Base-by-base conservation (phyloP, 768 basidiomycete genomes). In the Phylloporus sp. region DNA sequence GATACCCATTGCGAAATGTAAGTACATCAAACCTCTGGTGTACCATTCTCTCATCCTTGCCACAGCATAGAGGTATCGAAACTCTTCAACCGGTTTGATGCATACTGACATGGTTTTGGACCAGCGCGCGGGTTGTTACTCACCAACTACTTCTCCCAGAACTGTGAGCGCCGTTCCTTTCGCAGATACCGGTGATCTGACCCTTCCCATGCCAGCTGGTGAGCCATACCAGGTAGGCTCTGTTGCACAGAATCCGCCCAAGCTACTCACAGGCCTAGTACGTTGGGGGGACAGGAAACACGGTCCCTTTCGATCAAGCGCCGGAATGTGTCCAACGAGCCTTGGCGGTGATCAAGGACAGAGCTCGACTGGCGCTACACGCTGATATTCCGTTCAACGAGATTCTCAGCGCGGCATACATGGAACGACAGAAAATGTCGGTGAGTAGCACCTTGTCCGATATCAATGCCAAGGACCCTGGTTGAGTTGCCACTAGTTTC, bases 121-220 rank as follows among this genome's bases (percentile, higher is more conserved):
- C 20, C 50, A 91, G 88, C 80, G 59, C 80, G 87, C 36, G 89
- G 89, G 7, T 65, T 75, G 4, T 68, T 91, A 4, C 70, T 91
- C 44, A 85, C 89, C 5, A 86, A 88, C 60, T 91, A 91, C 60
- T 91, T 91, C 59, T 91, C 89, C 13, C 89, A 91, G 57, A 91
- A 91, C 52, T 81, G 89, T 88, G 63, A 63, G 82, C 69, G 18
- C 47, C 6, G 5, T 41, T 46, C n/a, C 23, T 23, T 27, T 10
- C 42, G 29, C 9, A 26, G n/a, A 39, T 11, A 18, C 36, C 41
- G 27, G 6, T 59, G 13, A 56, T 31, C 32, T 43, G 4, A 54
- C 49, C 29, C 28, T 22, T n/a, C 2, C 22, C 11, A 3, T 52
- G n/a, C 28, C 55, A 91, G 89, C 86, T 49, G 89, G 89, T 27